These are phyloP conservation scores for Cladosporium oxysporum DNA, from an alignment of 2,329 filamentous ascomycete species.

Conservation along the genomic window DNA sequence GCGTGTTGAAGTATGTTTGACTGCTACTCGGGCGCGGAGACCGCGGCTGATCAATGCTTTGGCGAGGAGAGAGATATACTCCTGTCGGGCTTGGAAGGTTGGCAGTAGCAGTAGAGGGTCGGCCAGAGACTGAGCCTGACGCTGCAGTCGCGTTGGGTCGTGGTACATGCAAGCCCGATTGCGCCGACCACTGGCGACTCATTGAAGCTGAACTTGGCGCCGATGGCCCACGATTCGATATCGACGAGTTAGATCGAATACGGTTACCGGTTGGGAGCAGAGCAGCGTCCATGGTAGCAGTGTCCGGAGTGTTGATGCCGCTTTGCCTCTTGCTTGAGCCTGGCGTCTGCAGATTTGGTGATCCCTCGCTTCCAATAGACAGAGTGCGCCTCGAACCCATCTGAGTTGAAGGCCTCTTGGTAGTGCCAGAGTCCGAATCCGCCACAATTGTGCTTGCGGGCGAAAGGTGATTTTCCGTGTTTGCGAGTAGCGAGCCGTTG, in stretches of 20 bases:
- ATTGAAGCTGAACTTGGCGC: constrained; percentile 31
- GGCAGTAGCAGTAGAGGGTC: constrained; percentile 41
- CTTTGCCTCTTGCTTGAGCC: constrained; percentile 57
- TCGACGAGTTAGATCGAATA: constrained; percentile 57
- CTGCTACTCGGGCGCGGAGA: constrained; percentile 34
- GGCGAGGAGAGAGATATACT: constrained; percentile 25
- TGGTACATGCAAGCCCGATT: constrained; percentile 42
- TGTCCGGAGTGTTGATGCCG: constrained; percentile 58
- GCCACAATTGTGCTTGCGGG: constrained; percentile 48
- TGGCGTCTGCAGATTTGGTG: constrained; percentile 37
- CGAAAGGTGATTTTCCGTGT: constrained; percentile 62
- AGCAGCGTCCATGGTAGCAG: constrained; percentile 22
- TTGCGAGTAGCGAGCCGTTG: constrained; percentile 67
- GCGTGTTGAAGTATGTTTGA: constrained; percentile 36
- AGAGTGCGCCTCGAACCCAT: constrained; percentile 43
- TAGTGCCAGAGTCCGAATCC: constrained; percentile 35
- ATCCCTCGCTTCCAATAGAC: constrained; percentile 38
- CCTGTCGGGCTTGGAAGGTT: constrained; percentile 28
- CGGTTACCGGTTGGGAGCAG: constrained; percentile 39
- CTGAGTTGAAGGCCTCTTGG: constrained; percentile 43
- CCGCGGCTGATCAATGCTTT: constrained; percentile 30
- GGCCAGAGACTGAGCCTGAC: constrained; percentile 44
- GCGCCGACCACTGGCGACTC: constrained; percentile 31
- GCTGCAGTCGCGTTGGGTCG: constrained; percentile 46
- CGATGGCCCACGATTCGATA: constrained; percentile 47